Evolutionary conservation across 768 basidiomycete species (phyloP), one percentile per base, ranked within the genome.

Genomic region (Tricholoma sp.): DNA sequence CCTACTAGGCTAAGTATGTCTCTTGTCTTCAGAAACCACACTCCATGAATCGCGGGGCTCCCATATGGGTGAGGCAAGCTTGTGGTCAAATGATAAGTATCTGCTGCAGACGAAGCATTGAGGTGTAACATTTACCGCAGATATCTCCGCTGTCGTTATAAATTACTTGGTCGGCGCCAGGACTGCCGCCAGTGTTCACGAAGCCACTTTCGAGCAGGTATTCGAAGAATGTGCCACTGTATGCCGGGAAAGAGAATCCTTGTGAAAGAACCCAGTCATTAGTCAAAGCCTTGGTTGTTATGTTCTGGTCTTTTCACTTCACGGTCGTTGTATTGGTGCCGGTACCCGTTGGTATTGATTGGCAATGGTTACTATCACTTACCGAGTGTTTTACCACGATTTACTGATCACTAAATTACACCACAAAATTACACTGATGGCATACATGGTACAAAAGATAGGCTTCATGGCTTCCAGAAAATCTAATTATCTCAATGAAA

Each of bases 101-200:
- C 37, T 19, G 39, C 12, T 43, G 4, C 19, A 24, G 9, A 32
- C 10, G 39, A 12, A 27, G 19, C 35, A 49, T n/a, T 19, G 52
- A 37, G n/a, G 7, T 4, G 18, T 5, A n/a, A 12, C 22, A 52
- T 66, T 59, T 39, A 71, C 70, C 61, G 49, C 69, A 71, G 52
- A 69, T 57, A 34, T 66, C 47, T 34, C 59, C 62, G 45, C 39
- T 54, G 24, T 60, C 34, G 62, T 71, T 66, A 51, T 67, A 71
- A 45, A 70, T 67, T 35, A 69, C 70, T n/a, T 67, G 66, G 52
- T 71, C 65, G 14, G 67, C 63, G 18, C 67, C 70, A 1, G 67
- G 68, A 47, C 66, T 70, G 32, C 65, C 66, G 22, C 69, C 63
- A 18, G 46, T 61, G 49, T 67, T 69, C 12, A 58, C 60, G 3